Evolutionary conservation across 495 filamentous ascomycete species (phyloP).

Genomic region (Tuber aestivum): DNA sequence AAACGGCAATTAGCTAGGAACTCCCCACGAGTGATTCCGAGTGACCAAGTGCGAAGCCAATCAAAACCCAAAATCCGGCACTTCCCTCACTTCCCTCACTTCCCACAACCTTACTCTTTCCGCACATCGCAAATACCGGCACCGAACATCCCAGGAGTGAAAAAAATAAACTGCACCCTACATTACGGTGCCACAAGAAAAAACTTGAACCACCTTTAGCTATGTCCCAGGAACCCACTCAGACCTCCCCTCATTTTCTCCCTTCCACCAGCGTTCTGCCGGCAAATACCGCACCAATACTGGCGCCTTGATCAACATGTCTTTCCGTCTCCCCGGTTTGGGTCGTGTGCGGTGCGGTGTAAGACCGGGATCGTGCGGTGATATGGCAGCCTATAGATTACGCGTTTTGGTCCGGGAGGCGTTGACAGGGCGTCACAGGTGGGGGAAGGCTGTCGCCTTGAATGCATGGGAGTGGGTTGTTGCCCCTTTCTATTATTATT

Average conservation of each 20-base stretch:
- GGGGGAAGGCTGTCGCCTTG: not conserved
- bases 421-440: not conserved
- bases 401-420: not conserved
- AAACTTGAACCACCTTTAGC: not conserved
- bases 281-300: not conserved
- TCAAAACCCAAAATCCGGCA: not conserved
- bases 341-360: not conserved
- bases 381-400: not conserved
- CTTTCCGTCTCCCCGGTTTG: not conserved
- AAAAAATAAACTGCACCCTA: not conserved
- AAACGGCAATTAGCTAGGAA: not conserved
- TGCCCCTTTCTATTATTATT: not conserved
- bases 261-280: not conserved
- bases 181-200: not conserved
- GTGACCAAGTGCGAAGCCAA: constrained; percentile 2
- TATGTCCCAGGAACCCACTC: not conserved
- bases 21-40: not conserved
- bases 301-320: not conserved
- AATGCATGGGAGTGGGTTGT: not conserved
- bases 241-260: not conserved
- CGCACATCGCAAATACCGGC: not conserved
- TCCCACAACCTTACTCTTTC: not conserved
- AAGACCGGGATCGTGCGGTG: not conserved
- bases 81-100: not conserved
- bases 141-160: not conserved